Evolutionary conservation across 2,329 filamentous ascomycete genomes (phyloP), one percentile per base, ranked within the genome.

Genomic region (Aspergillus tubingensis): DNA sequence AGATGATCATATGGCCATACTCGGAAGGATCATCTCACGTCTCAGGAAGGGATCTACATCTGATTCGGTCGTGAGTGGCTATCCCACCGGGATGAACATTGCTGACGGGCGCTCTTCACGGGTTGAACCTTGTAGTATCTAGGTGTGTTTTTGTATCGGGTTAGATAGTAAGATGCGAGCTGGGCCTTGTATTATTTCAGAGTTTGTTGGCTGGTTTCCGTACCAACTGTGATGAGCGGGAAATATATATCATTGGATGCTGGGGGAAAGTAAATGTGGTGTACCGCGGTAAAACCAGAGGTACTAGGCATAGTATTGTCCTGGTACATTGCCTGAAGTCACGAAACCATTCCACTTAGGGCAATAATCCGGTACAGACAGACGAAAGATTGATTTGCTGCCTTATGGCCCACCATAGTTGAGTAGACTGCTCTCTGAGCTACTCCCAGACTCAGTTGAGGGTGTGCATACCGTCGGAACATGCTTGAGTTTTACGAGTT

Each of bases 31-130:
- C 13, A 27, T 49, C 44, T 49, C 23, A 17, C 44, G 8, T 49
- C 44, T 30, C 23, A 17, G 47, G 47, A 50, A 50, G 47, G 23
- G 53, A 47, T 55, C 53, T 23, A 44, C 52, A 54, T 15, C 3
- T 8, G 5, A 6, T 17, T 10, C 30, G 15, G 5, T 15, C 6
- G 10, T 55, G 21, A 55, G 39, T 55, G 53, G 53, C 30, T 5
- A 55, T 55, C 53, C 53, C 53, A 47, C 53, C 53, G 53, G 53
- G 53, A 55, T 25, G 19, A 47, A 41, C 39, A 53, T n/a, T 53
- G 50, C 32, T 30, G 15, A 41, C 32, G 32, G 32, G 32, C 32
- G 10, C 8, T 44, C 41, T 44, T 44, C 41, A 44, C 41, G 8
- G 32, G 5, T 36, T 13, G 32, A 36, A 36, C 32, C 32, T 36